Base-by-base conservation (phyloP, 805 yeast genomes). In the Blastobotrys americana region DNA sequence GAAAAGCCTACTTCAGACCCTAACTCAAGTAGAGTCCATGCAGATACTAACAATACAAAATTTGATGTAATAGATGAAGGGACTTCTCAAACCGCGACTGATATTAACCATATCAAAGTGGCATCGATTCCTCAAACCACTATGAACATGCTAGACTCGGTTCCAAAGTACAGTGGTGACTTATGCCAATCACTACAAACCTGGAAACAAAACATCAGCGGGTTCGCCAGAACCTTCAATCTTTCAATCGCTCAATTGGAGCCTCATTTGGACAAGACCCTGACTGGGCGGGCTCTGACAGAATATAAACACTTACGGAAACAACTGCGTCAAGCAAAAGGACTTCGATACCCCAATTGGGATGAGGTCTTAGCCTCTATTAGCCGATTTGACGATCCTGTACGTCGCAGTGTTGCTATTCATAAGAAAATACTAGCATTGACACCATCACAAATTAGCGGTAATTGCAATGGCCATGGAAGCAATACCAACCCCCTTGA, bases 331-430 rank as follows among this genome's bases (percentile, higher is more conserved):
- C 23, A 34, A 3, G 18, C 39, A 5, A 37, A 41, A 22, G 42
- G 39, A 4, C 35, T 27, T 15, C 17, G 21, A 25, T 42, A 46
- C 15, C 45, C 47, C 6, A 27, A 37, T 4, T 47, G 50, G 50
- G 23, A 16, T 8, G 47, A 47, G 37, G 39, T 39, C 10, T 21
- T 21, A 3, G 27, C 16, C 25, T 22, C 16, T 6, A 23, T 47
- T 35, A 9, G 16, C n/a, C 20, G 9, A 10, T 41, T 43, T 8
- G 47, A 47, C 36, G 37, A 46, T 16, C 46, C 44, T 18, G 37
- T 46, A n/a, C 16, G 20, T 18, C 37, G 44, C 17, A 42, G 40
- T 34, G 23, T 33, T 18, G 23, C 27, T 5, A 8, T 39, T 9
- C 50, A 43, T 25, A 16, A 27, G 8, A 37, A 37, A 39, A 16